These are phyloP conservation scores for Boletus barrowsii DNA, from an alignment of 768 basidiomycete genomes.

Conservation along the genomic window DNA sequence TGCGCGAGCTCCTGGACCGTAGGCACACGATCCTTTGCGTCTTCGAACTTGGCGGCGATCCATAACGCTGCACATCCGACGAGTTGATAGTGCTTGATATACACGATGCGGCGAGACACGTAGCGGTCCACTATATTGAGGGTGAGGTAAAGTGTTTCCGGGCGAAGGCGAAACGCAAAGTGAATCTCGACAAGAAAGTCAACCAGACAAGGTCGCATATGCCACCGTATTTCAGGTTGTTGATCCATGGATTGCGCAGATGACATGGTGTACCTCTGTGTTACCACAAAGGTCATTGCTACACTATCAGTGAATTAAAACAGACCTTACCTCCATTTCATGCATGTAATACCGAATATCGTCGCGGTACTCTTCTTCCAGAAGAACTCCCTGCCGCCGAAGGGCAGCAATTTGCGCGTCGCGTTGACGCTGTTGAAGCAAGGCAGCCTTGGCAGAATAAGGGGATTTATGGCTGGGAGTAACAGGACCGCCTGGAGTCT, in stretches of 20 bases:
- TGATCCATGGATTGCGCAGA: constrained; percentile 97
- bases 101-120: constrained; percentile 96
- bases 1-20: constrained; percentile 91
- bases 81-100: constrained; percentile 98
- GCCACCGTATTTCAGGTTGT: constrained; percentile 98
- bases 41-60: constrained; percentile 99
- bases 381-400: constrained; percentile 68
- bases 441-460: constrained; percentile 58
- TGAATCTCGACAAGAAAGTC: constrained; percentile 99
- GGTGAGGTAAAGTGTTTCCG: constrained; percentile 97
- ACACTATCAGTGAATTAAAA: background rate
- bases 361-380: constrained; percentile 94
- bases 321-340: constrained; percentile 88
- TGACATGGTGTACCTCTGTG: constrained; percentile 79
- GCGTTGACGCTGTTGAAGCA: constrained; percentile 63
- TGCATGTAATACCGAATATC: constrained; percentile 95
- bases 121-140: constrained; percentile 99
- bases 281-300: constrained; percentile 7
- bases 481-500: constrained; percentile 46
- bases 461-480: constrained; percentile 59
- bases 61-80: constrained; percentile 98
- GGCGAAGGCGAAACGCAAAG: constrained; percentile 94
- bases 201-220: constrained; percentile 98
- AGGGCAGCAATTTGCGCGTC: constrained; percentile 66
- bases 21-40: constrained; percentile 97